A percentile compares a stretch with the other conserved stretches of the same genome.
Evolutionary conservation across 2,329 filamentous ascomycete species (phyloP).

Genomic region (Sporothrix sp.): DNA sequence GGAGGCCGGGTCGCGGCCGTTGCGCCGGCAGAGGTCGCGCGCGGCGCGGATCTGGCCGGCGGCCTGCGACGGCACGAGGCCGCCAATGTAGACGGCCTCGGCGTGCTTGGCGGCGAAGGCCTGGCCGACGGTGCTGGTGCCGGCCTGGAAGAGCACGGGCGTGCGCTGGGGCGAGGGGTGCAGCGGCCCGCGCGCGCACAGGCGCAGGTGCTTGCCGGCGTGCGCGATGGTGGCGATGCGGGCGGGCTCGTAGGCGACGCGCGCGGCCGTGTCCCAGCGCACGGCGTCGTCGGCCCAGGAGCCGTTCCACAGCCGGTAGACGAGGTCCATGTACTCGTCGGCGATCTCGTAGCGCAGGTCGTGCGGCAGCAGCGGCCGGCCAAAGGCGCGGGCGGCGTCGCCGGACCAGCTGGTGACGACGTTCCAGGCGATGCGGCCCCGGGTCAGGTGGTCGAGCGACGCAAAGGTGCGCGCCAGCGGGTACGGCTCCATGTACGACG

Average conservation of each 20-base stretch:
- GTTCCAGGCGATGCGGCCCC: conserved; percentile 19
- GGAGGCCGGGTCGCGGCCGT: conserved; percentile 17
- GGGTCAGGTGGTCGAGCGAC: conserved; percentile 16
- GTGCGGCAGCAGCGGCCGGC: conserved; percentile 16
- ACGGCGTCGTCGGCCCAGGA: conserved; percentile 12
- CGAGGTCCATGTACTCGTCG: conserved; percentile 19
- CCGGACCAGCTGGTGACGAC: conserved; percentile 17
- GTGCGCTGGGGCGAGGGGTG: conserved; percentile 14
- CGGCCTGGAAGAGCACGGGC: conserved; percentile 21
- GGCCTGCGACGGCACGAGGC: conserved; percentile 13
- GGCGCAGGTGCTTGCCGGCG: conserved; percentile 7
- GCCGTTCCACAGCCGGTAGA: conserved; percentile 17
- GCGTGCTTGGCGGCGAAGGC: conserved; percentile 20
- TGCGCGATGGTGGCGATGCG: conserved; percentile 6
- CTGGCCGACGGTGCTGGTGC: conserved; percentile 17
- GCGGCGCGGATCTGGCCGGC: conserved; percentile 10
- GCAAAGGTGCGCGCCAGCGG: conserved; percentile 13
- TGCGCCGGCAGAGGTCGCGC: conserved; percentile 11
- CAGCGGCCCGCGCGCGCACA: not conserved
- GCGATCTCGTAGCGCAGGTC: conserved; percentile 20
- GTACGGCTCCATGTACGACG: conserved; percentile 14
- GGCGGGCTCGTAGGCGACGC: conserved; percentile 5
- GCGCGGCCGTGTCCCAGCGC: conserved; percentile 1
- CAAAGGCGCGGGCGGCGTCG: conserved; percentile 14
- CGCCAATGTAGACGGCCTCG: conserved; percentile 20